Percentiles rank a stretch among this genome's conserved stretches.
Evolutionary conservation across 305 asterid genomes (phyloP).

Genomic region (Coffea humblotiana): DNA sequence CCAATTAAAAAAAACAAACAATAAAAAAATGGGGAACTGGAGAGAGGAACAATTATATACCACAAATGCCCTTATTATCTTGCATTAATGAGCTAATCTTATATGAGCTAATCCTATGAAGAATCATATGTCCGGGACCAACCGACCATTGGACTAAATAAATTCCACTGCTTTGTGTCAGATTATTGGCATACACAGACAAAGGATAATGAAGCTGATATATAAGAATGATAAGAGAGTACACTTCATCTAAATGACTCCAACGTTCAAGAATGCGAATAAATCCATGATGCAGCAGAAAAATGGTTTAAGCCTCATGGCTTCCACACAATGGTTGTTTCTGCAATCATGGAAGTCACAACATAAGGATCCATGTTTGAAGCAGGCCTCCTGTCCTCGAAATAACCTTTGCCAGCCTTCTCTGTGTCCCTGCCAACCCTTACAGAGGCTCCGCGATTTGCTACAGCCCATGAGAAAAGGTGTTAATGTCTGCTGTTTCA

Average conservation of each 20-base stretch:
- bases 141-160: not conserved
- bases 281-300: not conserved
- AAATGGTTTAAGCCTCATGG: conserved; percentile 19
- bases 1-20: too few relatives aligned
- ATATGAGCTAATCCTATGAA: not conserved
- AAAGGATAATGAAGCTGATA: not conserved
- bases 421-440: conserved; percentile 85
- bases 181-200: not conserved
- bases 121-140: conserved; percentile 5
- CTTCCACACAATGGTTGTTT: conserved; percentile 65
- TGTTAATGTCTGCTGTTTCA: conserved; percentile 67
- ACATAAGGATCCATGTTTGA: conserved; percentile 75
- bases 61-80: too few relatives aligned
- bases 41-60: too few relatives aligned
- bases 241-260: conserved; percentile 3
- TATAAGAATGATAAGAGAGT: not conserved
- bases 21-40: too few relatives aligned
- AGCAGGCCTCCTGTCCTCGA: conserved; percentile 77
- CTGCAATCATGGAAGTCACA: conserved; percentile 77
- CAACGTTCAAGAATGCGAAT: conserved; percentile 11
- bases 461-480: conserved; percentile 77
- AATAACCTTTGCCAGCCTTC: conserved; percentile 65
- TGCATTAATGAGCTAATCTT: too few relatives aligned
- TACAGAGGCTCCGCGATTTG: conserved; percentile 80
- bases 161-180: not conserved